Evolutionary conservation across 495 filamentous ascomycete species (phyloP).

Genomic region (Aspergillus bertholletiae): DNA sequence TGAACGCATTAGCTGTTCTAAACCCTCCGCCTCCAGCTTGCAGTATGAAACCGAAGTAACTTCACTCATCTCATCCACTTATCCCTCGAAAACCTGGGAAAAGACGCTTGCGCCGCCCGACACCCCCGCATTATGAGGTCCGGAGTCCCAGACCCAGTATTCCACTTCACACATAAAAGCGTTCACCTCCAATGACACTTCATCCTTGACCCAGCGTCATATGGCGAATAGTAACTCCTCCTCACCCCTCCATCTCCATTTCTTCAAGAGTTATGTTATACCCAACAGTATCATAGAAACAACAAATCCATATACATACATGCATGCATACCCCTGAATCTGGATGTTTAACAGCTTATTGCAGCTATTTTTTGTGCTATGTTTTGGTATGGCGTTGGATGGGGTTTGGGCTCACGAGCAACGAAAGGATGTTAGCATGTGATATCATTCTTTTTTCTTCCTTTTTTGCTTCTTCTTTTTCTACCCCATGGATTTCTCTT

Average conservation of each 20-base stretch:
- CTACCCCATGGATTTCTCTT: not conserved
- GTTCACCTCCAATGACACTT: no score
- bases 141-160: no score
- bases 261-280: not conserved
- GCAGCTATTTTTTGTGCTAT: not conserved
- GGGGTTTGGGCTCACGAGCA: conserved; percentile 15
- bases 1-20: no score
- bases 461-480: not conserved
- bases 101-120: no score
- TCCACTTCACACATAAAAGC: no score
- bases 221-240: no score
- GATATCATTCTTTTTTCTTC: not conserved
- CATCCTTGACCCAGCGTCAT: no score
- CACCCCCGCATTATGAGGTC: no score
- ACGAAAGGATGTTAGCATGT: conserved; percentile 19
- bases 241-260: not conserved
- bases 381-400: conserved; percentile 10
- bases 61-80: no score
- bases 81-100: no score
- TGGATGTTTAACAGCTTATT: not conserved
- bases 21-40: not conserved
- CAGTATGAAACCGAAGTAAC: no score
- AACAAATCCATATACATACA: not conserved
- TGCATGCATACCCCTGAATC: not conserved
- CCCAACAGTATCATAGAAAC: not conserved